Evolutionary conservation across 23 red algal genomes (phyloP).

Genomic region (Chondrus crispus): DNA sequence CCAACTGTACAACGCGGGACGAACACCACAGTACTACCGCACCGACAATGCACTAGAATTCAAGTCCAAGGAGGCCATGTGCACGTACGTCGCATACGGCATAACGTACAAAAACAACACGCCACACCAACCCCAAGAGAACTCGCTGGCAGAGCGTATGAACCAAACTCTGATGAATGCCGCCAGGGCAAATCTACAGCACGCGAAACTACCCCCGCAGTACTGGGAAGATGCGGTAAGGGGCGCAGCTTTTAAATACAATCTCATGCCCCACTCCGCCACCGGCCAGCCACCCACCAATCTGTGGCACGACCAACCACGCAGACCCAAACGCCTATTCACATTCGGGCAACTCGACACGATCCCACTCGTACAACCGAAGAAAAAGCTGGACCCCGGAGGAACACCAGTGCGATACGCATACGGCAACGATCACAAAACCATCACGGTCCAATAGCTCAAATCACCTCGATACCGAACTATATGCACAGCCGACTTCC

Average conservation of each 20-base stretch:
- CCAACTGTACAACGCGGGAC: neutral
- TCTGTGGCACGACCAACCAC: neutral
- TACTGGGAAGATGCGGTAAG: constrained; percentile 22
- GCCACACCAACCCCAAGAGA: neutral
- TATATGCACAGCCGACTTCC: neutral
- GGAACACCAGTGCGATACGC: neutral
- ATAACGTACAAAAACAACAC: neutral
- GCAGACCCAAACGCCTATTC: neutral
- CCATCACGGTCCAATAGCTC: neutral
- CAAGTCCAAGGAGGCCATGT: neutral
- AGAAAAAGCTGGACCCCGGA: neutral
- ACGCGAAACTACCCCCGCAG: neutral
- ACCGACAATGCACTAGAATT: neutral
- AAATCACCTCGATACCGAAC: neutral
- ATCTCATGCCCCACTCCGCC: neutral
- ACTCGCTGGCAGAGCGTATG: constrained; percentile 9
- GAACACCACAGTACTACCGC: neutral
- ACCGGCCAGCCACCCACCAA: neutral
- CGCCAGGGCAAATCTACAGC: neutral
- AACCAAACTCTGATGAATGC: constrained; percentile 8
- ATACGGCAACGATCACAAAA: neutral
- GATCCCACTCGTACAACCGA: neutral
- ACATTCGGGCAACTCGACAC: neutral
- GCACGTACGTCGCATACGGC: neutral
- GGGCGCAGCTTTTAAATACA: constrained; percentile 12